These are phyloP conservation scores for Talaromyces sp. DNA, from an alignment of 2,329 filamentous ascomycete species.

Conservation along the genomic window DNA sequence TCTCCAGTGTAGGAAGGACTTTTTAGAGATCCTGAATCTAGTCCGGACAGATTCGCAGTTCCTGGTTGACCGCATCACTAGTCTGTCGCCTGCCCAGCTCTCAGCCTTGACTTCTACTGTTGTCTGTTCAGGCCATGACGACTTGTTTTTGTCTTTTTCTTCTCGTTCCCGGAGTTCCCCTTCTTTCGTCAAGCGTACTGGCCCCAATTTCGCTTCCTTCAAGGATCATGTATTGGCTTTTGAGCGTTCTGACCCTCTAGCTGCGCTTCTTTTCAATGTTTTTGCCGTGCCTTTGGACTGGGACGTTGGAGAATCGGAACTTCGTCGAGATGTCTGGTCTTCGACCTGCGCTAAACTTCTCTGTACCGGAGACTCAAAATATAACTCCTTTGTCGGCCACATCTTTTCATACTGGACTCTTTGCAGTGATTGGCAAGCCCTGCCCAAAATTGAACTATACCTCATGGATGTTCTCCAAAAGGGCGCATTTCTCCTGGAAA, in stretches of 20 bases:
- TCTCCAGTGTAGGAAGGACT: constrained; percentile 64
- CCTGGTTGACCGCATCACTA: constrained; percentile 73
- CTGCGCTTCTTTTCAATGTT: constrained; percentile 77
- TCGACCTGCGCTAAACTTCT: constrained; percentile 80
- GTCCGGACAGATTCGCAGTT: constrained; percentile 85
- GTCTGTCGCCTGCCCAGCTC: constrained; percentile 70
- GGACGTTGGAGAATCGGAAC: constrained; percentile 72
- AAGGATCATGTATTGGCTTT: constrained; percentile 83
- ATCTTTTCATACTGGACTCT: constrained; percentile 83
- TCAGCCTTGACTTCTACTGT: constrained; percentile 72
- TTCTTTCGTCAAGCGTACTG: constrained; percentile 44
- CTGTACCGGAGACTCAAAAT: constrained; percentile 66
- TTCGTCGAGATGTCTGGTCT: constrained; percentile 82
- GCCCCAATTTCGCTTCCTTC: constrained; percentile 51
- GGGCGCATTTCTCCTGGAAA: constrained; percentile 83
- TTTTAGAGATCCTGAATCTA: constrained; percentile 73
- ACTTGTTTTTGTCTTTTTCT: constrained; percentile 68
- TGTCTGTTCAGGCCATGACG: constrained; percentile 71
- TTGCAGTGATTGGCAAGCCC: constrained; percentile 85
- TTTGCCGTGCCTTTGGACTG: constrained; percentile 82
- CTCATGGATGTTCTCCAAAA: constrained; percentile 92
- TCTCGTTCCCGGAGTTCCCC: constrained; percentile 44
- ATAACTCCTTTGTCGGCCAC: constrained; percentile 74
- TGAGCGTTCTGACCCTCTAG: constrained; percentile 80
- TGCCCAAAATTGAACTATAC: constrained; percentile 85